Base-by-base conservation (phyloP, 2,329 filamentous ascomycete genomes). In the Sphaerulina musiva region DNA sequence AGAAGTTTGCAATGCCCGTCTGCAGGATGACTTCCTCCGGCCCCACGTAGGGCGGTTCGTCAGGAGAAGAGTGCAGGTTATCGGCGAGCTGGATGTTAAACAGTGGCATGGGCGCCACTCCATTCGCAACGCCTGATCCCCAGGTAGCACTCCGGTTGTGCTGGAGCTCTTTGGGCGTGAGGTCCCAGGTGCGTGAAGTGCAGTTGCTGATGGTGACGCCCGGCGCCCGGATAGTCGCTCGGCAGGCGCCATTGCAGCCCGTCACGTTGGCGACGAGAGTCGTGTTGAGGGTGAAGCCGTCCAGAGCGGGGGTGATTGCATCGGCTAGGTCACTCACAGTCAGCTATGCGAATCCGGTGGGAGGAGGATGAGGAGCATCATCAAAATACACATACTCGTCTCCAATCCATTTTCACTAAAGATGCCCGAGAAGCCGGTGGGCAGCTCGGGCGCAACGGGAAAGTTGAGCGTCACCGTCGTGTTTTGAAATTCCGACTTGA, bases 391-490 rank as follows among this genome's bases (percentile, higher is more conserved):
- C 44, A 31, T 34, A 46, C 44, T 34, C 14, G 49, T 40, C 9
- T 42, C 36, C 9, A 52, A 11, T 6, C 50, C 36, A 11, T 42
- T n/a, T n/a, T 42, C 17, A 14, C 38, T 46, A 17, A 32, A 41
- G 17, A 29, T 39, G 14, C 53, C 56, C 7, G 47, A 54, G 32
- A 57, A 59, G 6, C 48, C 57, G 12, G 44, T 46, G 5, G 57
- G 51, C 34, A 57, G 42, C 36, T 57, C 46, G 2, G 51, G 51
- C 9, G 54, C 41, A 17, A 59, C 34, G 1, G 54, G 46, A 36
- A 59, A 48, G 9, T 50, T 8, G 5, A 58, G 53, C 2, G 36
- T 31, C 4, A 50, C 23, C 14, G 45, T 31, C 12, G 32, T 47
- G 10, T 46, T 49, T 46, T 58, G 53, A 17, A 39, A 48, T 17